phyloP scores from a whole-genome alignment of 2,329 filamentous ascomycete species.

The Beauveria pseudobassiana region DNA sequence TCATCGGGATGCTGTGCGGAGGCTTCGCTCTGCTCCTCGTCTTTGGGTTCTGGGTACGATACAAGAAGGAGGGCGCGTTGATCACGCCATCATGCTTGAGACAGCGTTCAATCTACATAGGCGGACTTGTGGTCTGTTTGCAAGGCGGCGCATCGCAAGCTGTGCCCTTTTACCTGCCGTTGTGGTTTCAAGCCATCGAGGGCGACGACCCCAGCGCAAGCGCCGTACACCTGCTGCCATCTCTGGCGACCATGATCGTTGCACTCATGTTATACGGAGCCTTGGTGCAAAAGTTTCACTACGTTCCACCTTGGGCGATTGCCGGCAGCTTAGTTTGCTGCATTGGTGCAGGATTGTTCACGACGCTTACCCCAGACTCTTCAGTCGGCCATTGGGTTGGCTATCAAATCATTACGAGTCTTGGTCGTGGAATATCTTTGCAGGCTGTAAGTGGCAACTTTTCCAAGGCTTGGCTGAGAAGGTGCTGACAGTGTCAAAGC shows the following conservation, averaged over 20 bases:
- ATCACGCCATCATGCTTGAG: background rate
- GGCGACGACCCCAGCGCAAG: background rate
- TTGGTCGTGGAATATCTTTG: conserved; percentile 2
- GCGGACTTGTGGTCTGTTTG: background rate
- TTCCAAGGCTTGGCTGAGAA: too few species aligned
- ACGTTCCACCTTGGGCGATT: conserved; percentile 4
- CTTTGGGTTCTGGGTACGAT: background rate
- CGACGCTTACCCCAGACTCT: background rate
- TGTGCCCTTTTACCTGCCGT: background rate
- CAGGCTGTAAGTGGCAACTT: background rate
- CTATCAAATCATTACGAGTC: conserved; percentile 1
- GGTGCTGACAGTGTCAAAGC: background rate
- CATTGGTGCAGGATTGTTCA: background rate
- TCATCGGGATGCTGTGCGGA: background rate
- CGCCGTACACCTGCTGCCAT: background rate
- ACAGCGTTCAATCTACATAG: background rate
- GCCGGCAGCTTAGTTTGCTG: background rate
- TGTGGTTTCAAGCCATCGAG: background rate
- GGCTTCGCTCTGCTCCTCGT: background rate
- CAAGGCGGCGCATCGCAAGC: background rate
- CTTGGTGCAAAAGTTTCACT: background rate
- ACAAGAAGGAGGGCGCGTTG: background rate
- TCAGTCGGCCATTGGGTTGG: background rate
- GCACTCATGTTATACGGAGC: background rate
- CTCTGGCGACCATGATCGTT: background rate